Conservation (phyloP, 2,329 filamentous ascomycete species). For the Arthrobotrys pseudoclavata region DNA sequence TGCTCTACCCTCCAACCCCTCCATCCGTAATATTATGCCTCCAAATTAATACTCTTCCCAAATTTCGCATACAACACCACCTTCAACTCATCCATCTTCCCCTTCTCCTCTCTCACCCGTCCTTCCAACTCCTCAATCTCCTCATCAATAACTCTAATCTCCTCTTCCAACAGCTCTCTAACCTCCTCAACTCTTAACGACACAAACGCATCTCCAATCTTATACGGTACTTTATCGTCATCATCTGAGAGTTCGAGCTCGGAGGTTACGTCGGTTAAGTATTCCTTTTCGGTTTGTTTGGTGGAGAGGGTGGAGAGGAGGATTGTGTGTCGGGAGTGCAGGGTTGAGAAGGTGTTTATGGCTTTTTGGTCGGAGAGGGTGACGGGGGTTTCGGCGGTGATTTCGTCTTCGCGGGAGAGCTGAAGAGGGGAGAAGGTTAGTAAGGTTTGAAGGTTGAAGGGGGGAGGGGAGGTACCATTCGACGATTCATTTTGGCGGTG, state of each 20-base stretch:
- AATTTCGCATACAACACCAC: constrained; percentile 94
- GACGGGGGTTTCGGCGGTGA: constrained; percentile 85
- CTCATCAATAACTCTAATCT: constrained; percentile 79
- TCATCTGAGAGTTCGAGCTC: constrained; percentile 96
- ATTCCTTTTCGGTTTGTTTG: constrained; percentile 81
- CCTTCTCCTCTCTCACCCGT: constrained; percentile 78
- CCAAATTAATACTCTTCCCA: constrained; percentile 89
- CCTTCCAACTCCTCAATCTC: constrained; percentile 83
- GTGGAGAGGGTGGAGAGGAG: constrained; percentile 31
- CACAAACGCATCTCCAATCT: constrained; percentile 96
- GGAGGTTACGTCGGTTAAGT: constrained; percentile 89
- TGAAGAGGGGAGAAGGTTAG: constrained; percentile 65
- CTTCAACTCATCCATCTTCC: constrained; percentile 92
- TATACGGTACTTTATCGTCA: constrained; percentile 95
- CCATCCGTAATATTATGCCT: constrained; percentile 25
- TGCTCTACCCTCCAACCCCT: neutral
- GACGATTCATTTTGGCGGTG: constrained; percentile 59
- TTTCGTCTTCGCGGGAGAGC: constrained; percentile 94
- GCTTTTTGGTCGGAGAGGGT: constrained; percentile 97
- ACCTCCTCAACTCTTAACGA: constrained; percentile 86
- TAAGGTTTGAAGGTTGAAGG: neutral
- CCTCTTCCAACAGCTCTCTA: constrained; percentile 82
- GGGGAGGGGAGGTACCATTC: constrained; percentile 38
- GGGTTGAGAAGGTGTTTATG: constrained; percentile 96
- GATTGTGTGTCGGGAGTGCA: constrained; percentile 86